Conservation (phyloP, 2,329 filamentous ascomycete genomes). For the Pestalotiopsis sp. region DNA sequence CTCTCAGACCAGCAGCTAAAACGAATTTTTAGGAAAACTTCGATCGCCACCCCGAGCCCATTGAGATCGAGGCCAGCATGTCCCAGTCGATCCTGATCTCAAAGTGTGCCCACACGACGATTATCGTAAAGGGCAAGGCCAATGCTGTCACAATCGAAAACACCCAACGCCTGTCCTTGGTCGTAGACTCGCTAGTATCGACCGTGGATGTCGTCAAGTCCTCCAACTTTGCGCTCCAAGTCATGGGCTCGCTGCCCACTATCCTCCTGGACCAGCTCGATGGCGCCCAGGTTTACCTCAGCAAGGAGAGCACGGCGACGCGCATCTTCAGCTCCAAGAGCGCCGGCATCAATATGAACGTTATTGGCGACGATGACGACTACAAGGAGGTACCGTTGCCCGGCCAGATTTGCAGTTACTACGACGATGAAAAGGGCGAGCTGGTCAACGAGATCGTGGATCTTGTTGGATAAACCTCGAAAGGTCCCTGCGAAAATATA, state of each 20-base stretch:
- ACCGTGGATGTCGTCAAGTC: conserved; percentile 85
- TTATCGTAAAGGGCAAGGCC: conserved; percentile 89
- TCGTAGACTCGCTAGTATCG: conserved; percentile 62
- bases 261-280: conserved; percentile 93
- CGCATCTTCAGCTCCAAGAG: conserved; percentile 92
- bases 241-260: conserved; percentile 83
- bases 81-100: conserved; percentile 91
- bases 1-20: background rate
- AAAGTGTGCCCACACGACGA: conserved; percentile 86
- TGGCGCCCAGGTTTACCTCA: conserved; percentile 83
- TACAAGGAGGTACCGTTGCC: conserved; percentile 87
- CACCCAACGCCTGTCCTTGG: conserved; percentile 78
- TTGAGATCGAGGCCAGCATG: conserved; percentile 81
- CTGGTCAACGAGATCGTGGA: conserved; percentile 94
- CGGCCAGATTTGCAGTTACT: conserved; percentile 83
- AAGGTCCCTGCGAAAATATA: background rate
- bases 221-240: conserved; percentile 91
- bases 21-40: conserved; percentile 73
- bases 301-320: conserved; percentile 74
- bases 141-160: conserved; percentile 98
- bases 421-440: conserved; percentile 69
- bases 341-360: conserved; percentile 82
- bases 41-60: conserved; percentile 71
- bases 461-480: conserved; percentile 74
- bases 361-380: conserved; percentile 76